These are phyloP conservation scores for Leptographium wingfieldii DNA, from an alignment of 2,329 filamentous ascomycete genomes.

Conservation along the genomic window DNA sequence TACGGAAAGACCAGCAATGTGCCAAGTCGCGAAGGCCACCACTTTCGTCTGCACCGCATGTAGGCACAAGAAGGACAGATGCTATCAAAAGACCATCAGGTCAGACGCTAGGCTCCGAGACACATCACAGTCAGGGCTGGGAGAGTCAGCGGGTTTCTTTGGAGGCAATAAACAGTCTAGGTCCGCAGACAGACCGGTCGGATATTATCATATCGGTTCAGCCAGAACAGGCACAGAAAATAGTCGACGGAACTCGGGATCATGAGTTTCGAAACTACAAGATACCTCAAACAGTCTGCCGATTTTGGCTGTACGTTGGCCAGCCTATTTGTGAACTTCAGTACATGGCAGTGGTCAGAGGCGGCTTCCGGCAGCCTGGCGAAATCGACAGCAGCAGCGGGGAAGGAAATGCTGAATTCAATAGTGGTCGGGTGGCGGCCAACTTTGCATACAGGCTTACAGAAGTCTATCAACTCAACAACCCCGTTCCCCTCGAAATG, in stretches of 20 bases:
- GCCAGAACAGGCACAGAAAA: slow-evolving; percentile 31
- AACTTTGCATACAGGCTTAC: slow-evolving; percentile 40
- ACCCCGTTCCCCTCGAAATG: slow-evolving; percentile 37
- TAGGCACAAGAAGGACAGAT: background rate
- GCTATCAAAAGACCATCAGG: background rate
- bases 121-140: slow-evolving; percentile 18
- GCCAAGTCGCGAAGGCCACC: background rate
- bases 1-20: background rate
- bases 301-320: slow-evolving; percentile 51
- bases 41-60: background rate
- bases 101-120: background rate
- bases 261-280: slow-evolving; percentile 44
- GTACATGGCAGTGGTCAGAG: slow-evolving; percentile 46
- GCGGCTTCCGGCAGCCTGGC: slow-evolving; percentile 28
- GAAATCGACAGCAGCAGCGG: slow-evolving; percentile 32
- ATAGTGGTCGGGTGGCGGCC: slow-evolving; percentile 21
- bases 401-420: slow-evolving; percentile 40
- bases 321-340: slow-evolving; percentile 33
- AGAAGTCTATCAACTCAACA: slow-evolving; percentile 50
- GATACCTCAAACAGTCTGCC: slow-evolving; percentile 39
- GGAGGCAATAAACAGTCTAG: slow-evolving; percentile 33
- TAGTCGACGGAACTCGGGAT: slow-evolving; percentile 36
- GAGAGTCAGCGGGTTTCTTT: slow-evolving; percentile 41
- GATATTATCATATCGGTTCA: slow-evolving; percentile 42
- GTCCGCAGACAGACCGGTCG: slow-evolving; percentile 34